Percentiles rank a stretch among this genome's conserved stretches.
phyloP scores from a whole-genome alignment of 2,329 filamentous ascomycete species.

The Fonsecaea pugnacius region DNA sequence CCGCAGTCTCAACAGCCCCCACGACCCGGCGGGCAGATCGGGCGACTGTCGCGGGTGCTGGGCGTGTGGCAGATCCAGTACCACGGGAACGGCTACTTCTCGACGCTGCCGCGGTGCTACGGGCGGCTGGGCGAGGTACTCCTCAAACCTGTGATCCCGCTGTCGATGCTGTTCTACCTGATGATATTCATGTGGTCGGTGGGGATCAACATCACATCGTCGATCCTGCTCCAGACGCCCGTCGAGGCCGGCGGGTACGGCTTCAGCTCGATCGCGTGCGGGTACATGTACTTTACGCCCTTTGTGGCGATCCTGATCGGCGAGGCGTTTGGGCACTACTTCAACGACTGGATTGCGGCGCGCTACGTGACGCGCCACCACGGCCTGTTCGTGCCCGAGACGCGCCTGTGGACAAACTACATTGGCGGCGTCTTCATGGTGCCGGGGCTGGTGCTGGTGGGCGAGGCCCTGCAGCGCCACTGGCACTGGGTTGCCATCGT shows the following conservation, averaged over 20 bases:
- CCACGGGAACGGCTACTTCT: slow-evolving; percentile 37
- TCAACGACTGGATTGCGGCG: slow-evolving; percentile 55
- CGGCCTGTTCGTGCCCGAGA: slow-evolving; percentile 61
- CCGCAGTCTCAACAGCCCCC: slow-evolving; percentile 30
- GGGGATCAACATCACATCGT: slow-evolving; percentile 61
- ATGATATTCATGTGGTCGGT: slow-evolving; percentile 48
- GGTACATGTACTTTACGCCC: slow-evolving; percentile 42
- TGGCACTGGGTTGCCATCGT: slow-evolving; percentile 58
- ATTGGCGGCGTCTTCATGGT: slow-evolving; percentile 55
- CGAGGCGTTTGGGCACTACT: slow-evolving; percentile 54
- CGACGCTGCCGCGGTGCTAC: slow-evolving; percentile 40
- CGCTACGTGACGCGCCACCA: slow-evolving; percentile 52
- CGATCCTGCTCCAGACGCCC: slow-evolving; percentile 55
- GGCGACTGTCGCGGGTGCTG: slow-evolving; percentile 30
- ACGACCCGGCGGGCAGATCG: slow-evolving; percentile 33
- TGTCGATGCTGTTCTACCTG: slow-evolving; percentile 44
- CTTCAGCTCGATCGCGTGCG: slow-evolving; percentile 2
- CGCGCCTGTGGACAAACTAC: slow-evolving; percentile 55
- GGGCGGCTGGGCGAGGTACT: slow-evolving; percentile 44
- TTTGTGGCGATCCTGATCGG: slow-evolving; percentile 54
- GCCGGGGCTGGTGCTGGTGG: slow-evolving; percentile 56
- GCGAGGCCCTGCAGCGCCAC: slow-evolving; percentile 54
- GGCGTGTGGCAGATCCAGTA: slow-evolving; percentile 36
- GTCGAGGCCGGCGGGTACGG: slow-evolving; percentile 13
- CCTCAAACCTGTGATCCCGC: slow-evolving; percentile 33